These are phyloP conservation scores for Neocucurbitaria cava DNA, from an alignment of 2,329 filamentous ascomycete species.

Conservation along the genomic window DNA sequence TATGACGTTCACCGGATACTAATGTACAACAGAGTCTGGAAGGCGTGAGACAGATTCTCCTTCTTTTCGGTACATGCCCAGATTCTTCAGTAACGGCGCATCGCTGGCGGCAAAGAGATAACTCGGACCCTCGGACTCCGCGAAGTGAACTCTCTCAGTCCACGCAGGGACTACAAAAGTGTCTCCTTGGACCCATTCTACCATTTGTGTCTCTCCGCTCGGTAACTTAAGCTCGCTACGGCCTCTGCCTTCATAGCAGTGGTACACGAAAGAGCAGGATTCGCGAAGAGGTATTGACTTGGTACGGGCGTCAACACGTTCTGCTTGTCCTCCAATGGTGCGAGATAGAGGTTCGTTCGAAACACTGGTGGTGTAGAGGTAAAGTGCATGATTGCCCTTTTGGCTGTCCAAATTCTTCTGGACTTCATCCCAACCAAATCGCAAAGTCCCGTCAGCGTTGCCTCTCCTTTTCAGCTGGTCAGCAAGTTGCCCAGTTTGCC, in stretches of 20 bases:
- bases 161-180: conserved; percentile 62
- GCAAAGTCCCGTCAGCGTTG: background rate
- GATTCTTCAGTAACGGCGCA: conserved; percentile 58
- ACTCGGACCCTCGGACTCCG: conserved; percentile 35
- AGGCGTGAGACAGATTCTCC: conserved; percentile 21
- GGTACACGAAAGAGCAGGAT: conserved; percentile 60
- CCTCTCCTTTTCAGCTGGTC: background rate
- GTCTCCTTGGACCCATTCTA: conserved; percentile 57
- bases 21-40: background rate
- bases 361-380: conserved; percentile 46
- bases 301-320: conserved; percentile 49
- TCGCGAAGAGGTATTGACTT: conserved; percentile 53
- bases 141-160: conserved; percentile 52
- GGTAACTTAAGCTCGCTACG: conserved; percentile 44
- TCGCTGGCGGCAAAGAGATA: conserved; percentile 63
- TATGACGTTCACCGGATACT: background rate
- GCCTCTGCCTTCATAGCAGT: conserved; percentile 58
- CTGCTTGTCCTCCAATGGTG: conserved; percentile 57
- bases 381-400: conserved; percentile 32
- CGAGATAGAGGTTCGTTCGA: conserved; percentile 48
- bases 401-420: conserved; percentile 48
- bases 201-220: conserved; percentile 27
- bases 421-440: conserved; percentile 51
- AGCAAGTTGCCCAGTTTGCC: conserved; percentile 50
- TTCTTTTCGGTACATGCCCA: conserved; percentile 49